Percentiles rank a stretch among this genome's conserved stretches.
Evolutionary conservation across 2,329 filamentous ascomycete genomes (phyloP).

Genomic region (Decorospora gaudefroyi): DNA sequence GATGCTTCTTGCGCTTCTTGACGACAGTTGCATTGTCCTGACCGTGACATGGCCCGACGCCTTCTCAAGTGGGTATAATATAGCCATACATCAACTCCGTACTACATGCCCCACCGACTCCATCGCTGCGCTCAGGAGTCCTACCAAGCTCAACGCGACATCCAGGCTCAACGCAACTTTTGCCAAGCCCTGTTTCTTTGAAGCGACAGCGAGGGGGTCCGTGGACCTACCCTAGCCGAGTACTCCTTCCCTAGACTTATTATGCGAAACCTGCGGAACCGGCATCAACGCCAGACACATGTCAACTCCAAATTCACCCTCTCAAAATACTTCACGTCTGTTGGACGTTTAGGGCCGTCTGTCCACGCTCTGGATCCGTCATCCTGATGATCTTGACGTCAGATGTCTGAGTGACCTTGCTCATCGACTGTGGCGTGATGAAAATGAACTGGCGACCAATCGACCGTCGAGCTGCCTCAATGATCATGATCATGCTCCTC

Average conservation of each 20-base stretch:
- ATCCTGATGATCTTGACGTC: conserved; percentile 81
- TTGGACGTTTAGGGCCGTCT: conserved; percentile 49
- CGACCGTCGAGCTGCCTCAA: conserved; percentile 79
- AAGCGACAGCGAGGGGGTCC: no score
- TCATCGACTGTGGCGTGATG: conserved; percentile 89
- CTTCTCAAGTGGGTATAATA: conserved; percentile 29
- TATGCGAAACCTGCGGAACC: no score
- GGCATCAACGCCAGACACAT: no score
- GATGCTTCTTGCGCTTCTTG: not conserved
- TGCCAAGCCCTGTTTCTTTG: no score
- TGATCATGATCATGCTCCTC: conserved; percentile 92
- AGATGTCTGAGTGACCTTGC: conserved; percentile 49
- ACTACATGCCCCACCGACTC: not conserved
- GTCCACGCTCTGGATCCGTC: conserved; percentile 58
- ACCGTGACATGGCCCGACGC: conserved; percentile 10
- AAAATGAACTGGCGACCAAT: conserved; percentile 94
- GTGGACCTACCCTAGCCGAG: no score
- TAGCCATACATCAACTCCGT: conserved; percentile 19
- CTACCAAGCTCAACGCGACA: no score
- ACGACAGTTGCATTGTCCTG: not conserved
- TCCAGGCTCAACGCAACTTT: no score
- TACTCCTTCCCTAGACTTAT: no score
- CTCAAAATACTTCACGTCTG: conserved; percentile 9
- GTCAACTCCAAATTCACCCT: no score
- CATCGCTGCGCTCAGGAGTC: no score